Percentiles rank a stretch among this genome's conserved stretches.
Conservation (phyloP, 2,329 filamentous ascomycete species). For the Ceratocystis lukuohia region DNA sequence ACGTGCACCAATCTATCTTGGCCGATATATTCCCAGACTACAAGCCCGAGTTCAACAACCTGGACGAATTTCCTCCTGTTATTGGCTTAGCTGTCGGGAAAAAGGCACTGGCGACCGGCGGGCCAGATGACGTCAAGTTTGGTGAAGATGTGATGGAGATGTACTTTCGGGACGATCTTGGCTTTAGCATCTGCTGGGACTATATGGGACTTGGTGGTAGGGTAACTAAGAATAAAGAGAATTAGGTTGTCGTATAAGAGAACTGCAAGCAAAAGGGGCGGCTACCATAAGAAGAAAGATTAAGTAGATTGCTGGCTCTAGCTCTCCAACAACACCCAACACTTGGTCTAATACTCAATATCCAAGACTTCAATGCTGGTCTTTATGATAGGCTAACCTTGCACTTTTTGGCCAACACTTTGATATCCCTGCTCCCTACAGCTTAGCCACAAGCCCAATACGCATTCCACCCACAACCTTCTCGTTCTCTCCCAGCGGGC, state of each 20-base stretch:
- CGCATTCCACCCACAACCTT: constrained; percentile 42
- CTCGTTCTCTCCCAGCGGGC: constrained; percentile 43
- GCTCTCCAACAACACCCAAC: no score
- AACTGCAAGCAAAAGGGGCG: no score
- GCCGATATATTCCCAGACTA: constrained; percentile 28
- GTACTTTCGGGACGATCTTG: constrained; percentile 58
- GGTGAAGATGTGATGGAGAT: constrained; percentile 49
- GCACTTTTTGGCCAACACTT: not conserved
- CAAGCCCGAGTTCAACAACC: constrained; percentile 34
- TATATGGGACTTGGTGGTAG: constrained; percentile 36
- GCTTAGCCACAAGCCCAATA: constrained; percentile 41
- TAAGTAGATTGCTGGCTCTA: no score
- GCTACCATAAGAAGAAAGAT: not conserved
- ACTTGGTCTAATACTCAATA: no score
- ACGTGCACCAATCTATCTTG: constrained; percentile 52
- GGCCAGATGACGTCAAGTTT: constrained; percentile 40
- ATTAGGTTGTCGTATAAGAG: not conserved
- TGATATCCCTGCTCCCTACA: constrained; percentile 27
- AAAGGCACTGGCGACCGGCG: constrained; percentile 51
- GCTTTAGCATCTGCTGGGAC: constrained; percentile 45
- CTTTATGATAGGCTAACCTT: not conserved
- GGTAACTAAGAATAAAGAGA: not conserved
- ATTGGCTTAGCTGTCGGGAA: constrained; percentile 61
- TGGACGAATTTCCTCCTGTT: constrained; percentile 46
- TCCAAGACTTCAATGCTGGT: not conserved